phyloP scores from a whole-genome alignment of 208 protist species.

The Endotrypanum monterogeii region DNA sequence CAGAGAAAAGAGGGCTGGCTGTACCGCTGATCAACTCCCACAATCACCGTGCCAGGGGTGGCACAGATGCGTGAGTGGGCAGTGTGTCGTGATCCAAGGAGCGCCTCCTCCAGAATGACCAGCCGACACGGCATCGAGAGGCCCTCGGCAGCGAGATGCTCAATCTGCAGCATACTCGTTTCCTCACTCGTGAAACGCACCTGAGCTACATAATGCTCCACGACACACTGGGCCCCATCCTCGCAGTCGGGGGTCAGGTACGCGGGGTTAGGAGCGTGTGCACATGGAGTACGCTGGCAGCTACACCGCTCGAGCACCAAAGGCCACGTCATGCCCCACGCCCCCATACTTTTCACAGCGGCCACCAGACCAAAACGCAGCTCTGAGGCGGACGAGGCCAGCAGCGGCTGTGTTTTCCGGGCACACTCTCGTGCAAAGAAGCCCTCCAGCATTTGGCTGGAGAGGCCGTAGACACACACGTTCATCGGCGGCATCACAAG shows the following conservation, averaged over 20 bases:
- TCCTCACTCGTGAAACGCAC: constrained; percentile 12
- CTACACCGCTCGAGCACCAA: constrained; percentile 33
- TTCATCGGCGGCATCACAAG: constrained; percentile 19
- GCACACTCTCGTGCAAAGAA: constrained; percentile 25
- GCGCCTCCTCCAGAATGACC: constrained; percentile 34
- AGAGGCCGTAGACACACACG: constrained; percentile 39
- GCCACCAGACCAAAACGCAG: constrained; percentile 53
- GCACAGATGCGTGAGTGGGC: constrained; percentile 22
- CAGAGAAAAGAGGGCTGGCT: constrained; percentile 19
- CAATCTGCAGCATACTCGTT: background rate
- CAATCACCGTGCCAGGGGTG: constrained; percentile 38
- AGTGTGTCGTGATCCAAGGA: constrained; percentile 9
- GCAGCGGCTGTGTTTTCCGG: constrained; percentile 28
- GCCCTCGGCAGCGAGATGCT: background rate
- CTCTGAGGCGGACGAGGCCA: constrained; percentile 25
- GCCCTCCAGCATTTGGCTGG: constrained; percentile 20
- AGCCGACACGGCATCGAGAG: constrained; percentile 30
- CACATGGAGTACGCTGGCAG: constrained; percentile 12
- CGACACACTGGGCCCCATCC: background rate
- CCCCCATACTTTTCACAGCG: constrained; percentile 36
- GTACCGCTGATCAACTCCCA: constrained; percentile 56
- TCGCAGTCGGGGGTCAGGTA: background rate
- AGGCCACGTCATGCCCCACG: constrained; percentile 49
- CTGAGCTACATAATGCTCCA: constrained; percentile 32
- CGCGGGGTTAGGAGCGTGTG: background rate